Evolutionary conservation across 208 protist genomes (phyloP), one percentile per base, ranked within the genome.

Genomic region (Strigomonas galati): DNA sequence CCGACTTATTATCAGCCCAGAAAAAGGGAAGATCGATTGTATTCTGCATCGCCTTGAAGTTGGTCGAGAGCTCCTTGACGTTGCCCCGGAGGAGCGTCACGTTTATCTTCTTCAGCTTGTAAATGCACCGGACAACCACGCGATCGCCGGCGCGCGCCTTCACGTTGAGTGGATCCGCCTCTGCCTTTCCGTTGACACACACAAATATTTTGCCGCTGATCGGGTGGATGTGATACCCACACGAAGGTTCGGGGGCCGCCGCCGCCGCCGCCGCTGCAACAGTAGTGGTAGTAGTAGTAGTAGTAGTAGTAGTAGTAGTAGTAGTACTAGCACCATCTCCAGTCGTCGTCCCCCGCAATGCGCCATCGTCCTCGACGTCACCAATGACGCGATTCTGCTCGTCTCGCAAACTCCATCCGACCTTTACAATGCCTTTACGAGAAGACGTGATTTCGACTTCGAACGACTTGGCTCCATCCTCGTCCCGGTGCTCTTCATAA

Each of bases 181-280:
- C 76, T 55, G 56, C 61, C 49, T 63, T 82, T 17, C 69, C 60
- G 44, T 65, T 71, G 17, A 85, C 67, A 67, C 84, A 93, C 27
- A 92, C 63, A 71, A 81, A 91, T n/a, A 95, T 69, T 30, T 88
- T 81, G 12, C 89, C 89, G 1, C 57, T 76, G 35, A 63, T 46
- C 0, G 76, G 60, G 31, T 91, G 78, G 61, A 95, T 77, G 63
- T 65, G 85, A 74, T 90, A 95, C 17, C 89, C 89, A 55, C 85
- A 91, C 17, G 77, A 87, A 3, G 88, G 88, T 48, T 89, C 71
- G 19, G 76, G 57, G 62, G 48, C 23, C 0, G 44, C 1, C 12
- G 40, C 10, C 40, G 15, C 40, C 15, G 5, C 10, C 15, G 15
- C 40, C 40, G 15, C n/a, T n/a, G 40, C 5, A 46, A 15, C 40